Conservation (phyloP, 768 basidiomycete genomes). For the Filobasidium floriforme region DNA sequence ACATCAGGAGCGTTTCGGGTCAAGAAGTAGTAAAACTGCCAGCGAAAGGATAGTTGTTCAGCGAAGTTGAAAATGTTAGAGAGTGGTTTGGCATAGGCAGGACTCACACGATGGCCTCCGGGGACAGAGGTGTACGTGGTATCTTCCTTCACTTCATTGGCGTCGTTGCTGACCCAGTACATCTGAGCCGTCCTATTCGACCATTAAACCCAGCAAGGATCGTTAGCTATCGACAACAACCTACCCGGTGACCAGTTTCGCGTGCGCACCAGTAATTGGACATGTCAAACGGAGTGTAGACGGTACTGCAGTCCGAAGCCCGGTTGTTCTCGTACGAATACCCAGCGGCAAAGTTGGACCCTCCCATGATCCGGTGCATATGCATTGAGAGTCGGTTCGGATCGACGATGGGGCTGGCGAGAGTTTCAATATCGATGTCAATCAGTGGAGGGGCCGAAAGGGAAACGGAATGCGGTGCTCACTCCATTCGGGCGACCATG, state of each 20-base stretch:
- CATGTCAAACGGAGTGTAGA: slow-evolving; percentile 26
- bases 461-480: not conserved
- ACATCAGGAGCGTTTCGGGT: slow-evolving; percentile 27
- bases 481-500: not conserved
- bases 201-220: not conserved
- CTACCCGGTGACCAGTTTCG: not conserved
- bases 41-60: not conserved
- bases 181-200: slow-evolving; percentile 21
- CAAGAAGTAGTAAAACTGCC: slow-evolving; percentile 40
- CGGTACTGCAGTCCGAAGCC: slow-evolving; percentile 18
- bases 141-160: slow-evolving; percentile 2
- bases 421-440: slow-evolving; percentile 14
- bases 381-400: slow-evolving; percentile 30
- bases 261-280: slow-evolving; percentile 30
- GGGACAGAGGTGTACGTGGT: slow-evolving; percentile 14
- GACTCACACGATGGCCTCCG: slow-evolving; percentile 4
- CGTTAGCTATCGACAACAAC: no score
- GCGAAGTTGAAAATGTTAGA: slow-evolving; percentile 22
- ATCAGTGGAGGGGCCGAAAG: not conserved
- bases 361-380: slow-evolving; percentile 35
- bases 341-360: slow-evolving; percentile 13
- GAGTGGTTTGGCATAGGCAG: slow-evolving; percentile 10
- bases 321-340: slow-evolving; percentile 13
- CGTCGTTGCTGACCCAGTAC: slow-evolving; percentile 20
- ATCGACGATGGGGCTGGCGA: slow-evolving; percentile 32